Evolutionary conservation across 176 grass and related monocot genomes (phyloP), one percentile per base, ranked within the genome.

Genomic region (Oryza meridionalis): DNA sequence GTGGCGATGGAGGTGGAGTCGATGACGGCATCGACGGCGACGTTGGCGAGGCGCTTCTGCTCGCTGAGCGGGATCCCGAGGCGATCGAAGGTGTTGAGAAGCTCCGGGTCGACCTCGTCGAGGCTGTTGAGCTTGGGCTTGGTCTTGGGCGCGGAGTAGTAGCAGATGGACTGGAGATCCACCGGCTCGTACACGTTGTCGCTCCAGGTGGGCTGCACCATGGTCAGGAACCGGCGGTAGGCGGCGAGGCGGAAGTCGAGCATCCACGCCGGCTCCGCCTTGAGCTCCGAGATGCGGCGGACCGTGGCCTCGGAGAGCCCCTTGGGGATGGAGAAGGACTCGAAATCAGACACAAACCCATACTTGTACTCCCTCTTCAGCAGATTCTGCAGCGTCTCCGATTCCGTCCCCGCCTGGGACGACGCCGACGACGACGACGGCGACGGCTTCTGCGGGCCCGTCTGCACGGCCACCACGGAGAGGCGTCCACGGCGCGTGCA

Each of bases 211-310:
- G 96, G 93, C 89, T 95, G 91, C n/a, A 33, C 38, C 86, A 93
- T 95, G 65, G 87, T 78, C 53, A 89, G 87, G 84, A 98, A 98
- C 12, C 78, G 84, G 29, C 91, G 89, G 84, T 92, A 94, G 55
- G 96, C 90, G 55, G 85, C 76, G 59, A 99, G 93, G 81, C 96
- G 89, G 75, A 90, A 92, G 49, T 96, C 85, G 22, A 99, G 91
- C 96, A 99, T 99, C 96, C 96, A 98, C 2, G 89, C 80, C 13
- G 96, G 96, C 83, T 99, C 96, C n/a, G 86, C 85, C 85, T 99
- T 99, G 70, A 92, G 84, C 76, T 84, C 85, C 58, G 96, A 99
- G 86, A 99, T 96, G 76, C 86, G 73, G 73, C 91, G 87, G 25
- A 99, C 37, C 64, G 96, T 96, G n/a, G 81, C 84, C 79, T 99